These are phyloP conservation scores for Zymoseptoria brevis DNA, from an alignment of 2,329 filamentous ascomycete species.

Conservation along the genomic window DNA sequence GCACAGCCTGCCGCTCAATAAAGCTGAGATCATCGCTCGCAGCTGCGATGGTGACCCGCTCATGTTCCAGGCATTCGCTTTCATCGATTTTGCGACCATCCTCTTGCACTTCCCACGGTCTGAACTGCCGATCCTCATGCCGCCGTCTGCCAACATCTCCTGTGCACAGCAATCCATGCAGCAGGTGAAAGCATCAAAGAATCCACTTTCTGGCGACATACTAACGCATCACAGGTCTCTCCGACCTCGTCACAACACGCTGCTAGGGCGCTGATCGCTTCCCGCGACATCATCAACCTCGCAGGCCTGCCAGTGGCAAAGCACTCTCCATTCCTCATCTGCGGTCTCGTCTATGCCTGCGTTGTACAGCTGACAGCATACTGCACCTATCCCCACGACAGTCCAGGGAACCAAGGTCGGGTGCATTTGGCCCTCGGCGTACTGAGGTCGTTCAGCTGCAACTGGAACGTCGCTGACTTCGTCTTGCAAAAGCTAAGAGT, in stretches of 20 bases:
- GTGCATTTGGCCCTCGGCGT: conserved; percentile 71
- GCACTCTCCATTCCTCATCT: conserved; percentile 79
- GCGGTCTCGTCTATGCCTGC: conserved; percentile 67
- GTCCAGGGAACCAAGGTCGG: conserved; percentile 59
- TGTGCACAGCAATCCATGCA: conserved; percentile 39
- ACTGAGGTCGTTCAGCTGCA: conserved; percentile 56
- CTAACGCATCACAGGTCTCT: conserved; percentile 32
- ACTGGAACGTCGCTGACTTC: conserved; percentile 64
- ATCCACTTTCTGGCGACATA: not conserved
- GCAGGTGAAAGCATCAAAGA: conserved; percentile 12
- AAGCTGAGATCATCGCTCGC: conserved; percentile 60
- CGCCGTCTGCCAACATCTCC: conserved; percentile 41
- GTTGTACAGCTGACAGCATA: conserved; percentile 78
- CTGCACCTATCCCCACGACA: conserved; percentile 50
- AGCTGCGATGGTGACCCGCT: conserved; percentile 75
- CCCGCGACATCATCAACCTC: conserved; percentile 67
- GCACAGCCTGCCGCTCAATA: conserved; percentile 65
- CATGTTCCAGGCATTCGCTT: conserved; percentile 86
- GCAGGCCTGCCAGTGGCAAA: conserved; percentile 65
- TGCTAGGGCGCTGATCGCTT: conserved; percentile 70
- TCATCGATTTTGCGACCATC: conserved; percentile 56
- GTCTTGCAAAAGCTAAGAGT: conserved; percentile 67
- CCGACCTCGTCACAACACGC: conserved; percentile 51
- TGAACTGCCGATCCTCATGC: conserved; percentile 57
- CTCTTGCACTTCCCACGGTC: conserved; percentile 74